These are phyloP conservation scores for Erigeron philadelphicus DNA, from an alignment of 140 eudicot species.

Conservation along the genomic window DNA sequence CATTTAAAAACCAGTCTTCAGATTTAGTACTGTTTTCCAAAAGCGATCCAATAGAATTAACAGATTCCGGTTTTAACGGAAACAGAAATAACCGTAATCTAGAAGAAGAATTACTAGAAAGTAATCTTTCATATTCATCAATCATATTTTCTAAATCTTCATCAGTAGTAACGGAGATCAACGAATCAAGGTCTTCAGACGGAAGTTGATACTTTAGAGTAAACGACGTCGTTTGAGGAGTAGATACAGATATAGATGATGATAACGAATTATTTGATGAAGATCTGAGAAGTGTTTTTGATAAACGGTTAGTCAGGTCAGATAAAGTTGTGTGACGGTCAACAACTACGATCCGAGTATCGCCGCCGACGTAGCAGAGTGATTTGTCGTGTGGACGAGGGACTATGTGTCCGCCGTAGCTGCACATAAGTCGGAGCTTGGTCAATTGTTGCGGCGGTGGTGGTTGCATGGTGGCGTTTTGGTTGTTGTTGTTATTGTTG, in stretches of 20 bases:
- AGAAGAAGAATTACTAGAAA: conserved; percentile 10
- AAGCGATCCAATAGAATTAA: conserved; percentile 54
- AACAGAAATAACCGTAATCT: conserved; percentile 66
- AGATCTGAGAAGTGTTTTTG: conserved; percentile 53
- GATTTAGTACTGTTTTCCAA: conserved; percentile 58
- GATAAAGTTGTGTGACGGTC: conserved; percentile 63
- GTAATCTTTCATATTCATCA: conserved; percentile 78
- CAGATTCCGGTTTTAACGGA: conserved; percentile 52
- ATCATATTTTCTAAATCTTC: conserved; percentile 93
- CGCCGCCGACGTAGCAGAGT: conserved; percentile 88
- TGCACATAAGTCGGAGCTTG: conserved; percentile 88
- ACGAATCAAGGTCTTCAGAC: conserved; percentile 82
- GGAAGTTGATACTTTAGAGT: conserved; percentile 78
- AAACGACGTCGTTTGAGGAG: conserved; percentile 31
- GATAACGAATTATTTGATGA: conserved; percentile 23
- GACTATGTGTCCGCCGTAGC: conserved; percentile 95
- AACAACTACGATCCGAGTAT: conserved; percentile 79
- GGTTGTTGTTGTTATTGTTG: not conserved
- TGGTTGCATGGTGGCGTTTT: conserved; percentile 25
- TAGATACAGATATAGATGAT: conserved; percentile 13
- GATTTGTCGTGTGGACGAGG: conserved; percentile 91
- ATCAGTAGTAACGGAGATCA: conserved; percentile 76
- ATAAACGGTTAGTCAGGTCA: conserved; percentile 60
- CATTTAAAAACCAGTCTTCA: conserved; percentile 81
- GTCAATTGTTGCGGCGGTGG: not conserved